phyloP scores from a whole-genome alignment of 2,329 filamentous ascomycete genomes.

The Penicillium sp. region DNA sequence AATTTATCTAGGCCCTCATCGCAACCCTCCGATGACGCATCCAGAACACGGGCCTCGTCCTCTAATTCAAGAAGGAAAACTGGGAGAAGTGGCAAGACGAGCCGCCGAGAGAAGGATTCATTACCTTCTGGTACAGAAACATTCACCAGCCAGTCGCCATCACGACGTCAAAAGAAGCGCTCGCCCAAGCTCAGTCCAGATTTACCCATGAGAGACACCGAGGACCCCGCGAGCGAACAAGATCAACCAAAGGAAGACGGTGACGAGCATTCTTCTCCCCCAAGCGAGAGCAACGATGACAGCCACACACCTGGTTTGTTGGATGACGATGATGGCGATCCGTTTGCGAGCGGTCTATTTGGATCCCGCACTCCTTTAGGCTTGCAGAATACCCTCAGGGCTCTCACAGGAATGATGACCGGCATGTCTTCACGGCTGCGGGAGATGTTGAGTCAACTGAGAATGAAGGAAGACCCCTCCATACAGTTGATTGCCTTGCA shows the following conservation, averaged over 20 bases:
- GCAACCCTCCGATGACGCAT: slow-evolving; percentile 61
- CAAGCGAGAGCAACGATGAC: slow-evolving; percentile 65
- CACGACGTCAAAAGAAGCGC: slow-evolving; percentile 51
- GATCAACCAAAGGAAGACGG: slow-evolving; percentile 30
- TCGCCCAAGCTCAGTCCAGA: slow-evolving; percentile 58
- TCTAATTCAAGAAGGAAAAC: slow-evolving; percentile 69
- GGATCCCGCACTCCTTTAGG: slow-evolving; percentile 61
- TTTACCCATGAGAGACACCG: slow-evolving; percentile 66
- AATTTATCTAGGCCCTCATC: slow-evolving; percentile 53
- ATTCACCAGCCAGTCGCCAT: slow-evolving; percentile 30
- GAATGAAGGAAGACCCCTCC: slow-evolving; percentile 78
- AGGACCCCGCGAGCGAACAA: slow-evolving; percentile 47
- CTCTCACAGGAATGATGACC: slow-evolving; percentile 87
- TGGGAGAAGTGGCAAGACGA: slow-evolving; percentile 64
- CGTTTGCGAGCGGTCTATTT: slow-evolving; percentile 61
- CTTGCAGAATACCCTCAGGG: slow-evolving; percentile 76
- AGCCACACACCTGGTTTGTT: slow-evolving; percentile 46
- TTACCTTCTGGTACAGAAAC: slow-evolving; percentile 27
- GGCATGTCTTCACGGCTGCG: slow-evolving; percentile 75
- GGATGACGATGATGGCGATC: slow-evolving; percentile 58
- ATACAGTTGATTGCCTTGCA: slow-evolving; percentile 88
- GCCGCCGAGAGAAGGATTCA: slow-evolving; percentile 39
- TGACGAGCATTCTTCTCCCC: slow-evolving; percentile 55
- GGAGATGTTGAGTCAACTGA: slow-evolving; percentile 70
- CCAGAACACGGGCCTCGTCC: slow-evolving; percentile 52